Conservation (phyloP, 371 early-diverging fungal species). For the Mortierella sp. region DNA sequence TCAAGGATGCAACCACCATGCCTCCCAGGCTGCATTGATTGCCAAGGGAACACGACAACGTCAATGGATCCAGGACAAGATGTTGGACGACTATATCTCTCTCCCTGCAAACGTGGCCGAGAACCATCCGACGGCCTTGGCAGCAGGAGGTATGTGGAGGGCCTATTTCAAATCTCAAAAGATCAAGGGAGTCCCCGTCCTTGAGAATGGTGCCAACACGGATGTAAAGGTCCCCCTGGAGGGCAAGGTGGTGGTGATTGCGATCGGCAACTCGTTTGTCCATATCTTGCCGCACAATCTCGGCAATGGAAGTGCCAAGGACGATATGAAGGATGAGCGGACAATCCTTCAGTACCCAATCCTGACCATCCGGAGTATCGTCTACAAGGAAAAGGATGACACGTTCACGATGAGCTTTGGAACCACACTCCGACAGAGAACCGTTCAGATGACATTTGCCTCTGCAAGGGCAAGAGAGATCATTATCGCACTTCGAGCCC, state of each 20-base stretch:
- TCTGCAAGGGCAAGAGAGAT: constrained; percentile 47
- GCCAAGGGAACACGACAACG: constrained; percentile 47
- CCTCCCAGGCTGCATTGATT: constrained; percentile 41
- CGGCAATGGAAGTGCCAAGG: constrained; percentile 46
- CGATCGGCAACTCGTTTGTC: constrained; percentile 33
- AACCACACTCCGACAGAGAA: constrained; percentile 46
- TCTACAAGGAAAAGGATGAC: constrained; percentile 47
- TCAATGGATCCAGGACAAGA: constrained; percentile 46
- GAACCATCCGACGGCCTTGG: constrained; percentile 45
- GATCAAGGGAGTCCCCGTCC: constrained; percentile 42
- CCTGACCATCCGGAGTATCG: constrained; percentile 41
- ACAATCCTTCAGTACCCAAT: constrained; percentile 46
- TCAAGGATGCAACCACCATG: constrained; percentile 51
- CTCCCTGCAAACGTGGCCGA: constrained; percentile 45
- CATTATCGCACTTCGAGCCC: constrained; percentile 45
- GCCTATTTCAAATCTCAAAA: constrained; percentile 40
- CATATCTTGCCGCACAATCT: constrained; percentile 51
- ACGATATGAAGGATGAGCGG: constrained; percentile 53
- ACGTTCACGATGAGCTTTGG: constrained; percentile 41
- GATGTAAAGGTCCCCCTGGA: constrained; percentile 40
- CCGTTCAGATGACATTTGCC: constrained; percentile 45
- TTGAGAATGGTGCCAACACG: constrained; percentile 9
- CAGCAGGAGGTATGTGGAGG: constrained; percentile 53
- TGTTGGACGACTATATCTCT: constrained; percentile 35
- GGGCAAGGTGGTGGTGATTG: constrained; percentile 39